These are phyloP conservation scores for Rhododendron henanense DNA, from an alignment of 148 eudicot genomes.

Conservation along the genomic window DNA sequence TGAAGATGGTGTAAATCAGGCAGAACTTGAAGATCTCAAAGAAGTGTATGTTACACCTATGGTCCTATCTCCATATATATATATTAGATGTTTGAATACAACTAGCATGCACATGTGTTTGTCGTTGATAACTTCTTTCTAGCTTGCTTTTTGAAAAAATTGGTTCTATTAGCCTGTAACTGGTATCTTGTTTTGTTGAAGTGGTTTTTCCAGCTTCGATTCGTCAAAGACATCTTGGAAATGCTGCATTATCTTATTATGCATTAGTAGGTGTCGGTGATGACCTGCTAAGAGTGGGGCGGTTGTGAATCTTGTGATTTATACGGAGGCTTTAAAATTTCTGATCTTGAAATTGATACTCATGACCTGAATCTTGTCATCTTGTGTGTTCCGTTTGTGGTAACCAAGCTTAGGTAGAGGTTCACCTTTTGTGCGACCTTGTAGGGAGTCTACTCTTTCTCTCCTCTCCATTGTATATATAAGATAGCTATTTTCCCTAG, in stretches of 20 bases:
- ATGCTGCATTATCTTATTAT: background rate
- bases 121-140: background rate
- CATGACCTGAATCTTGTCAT: background rate
- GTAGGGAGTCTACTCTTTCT: background rate
- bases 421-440: background rate
- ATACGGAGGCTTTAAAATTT: background rate
- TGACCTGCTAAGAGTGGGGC: background rate
- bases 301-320: background rate
- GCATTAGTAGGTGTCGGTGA: background rate
- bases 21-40: slow-evolving; percentile 55
- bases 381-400: background rate
- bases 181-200: background rate
- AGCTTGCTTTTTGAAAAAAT: background rate
- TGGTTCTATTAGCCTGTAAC: background rate
- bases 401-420: background rate
- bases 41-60: slow-evolving; percentile 47
- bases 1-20: slow-evolving; percentile 44
- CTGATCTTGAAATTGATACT: background rate
- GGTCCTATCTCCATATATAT: background rate
- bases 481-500: background rate
- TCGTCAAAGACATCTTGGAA: background rate
- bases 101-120: background rate
- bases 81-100: background rate
- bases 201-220: background rate
- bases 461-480: background rate